A percentile compares a stretch with the other conserved stretches of the same genome.
Conservation (phyloP, 2,329 filamentous ascomycete species). For the Rugonectria rugulosa region DNA sequence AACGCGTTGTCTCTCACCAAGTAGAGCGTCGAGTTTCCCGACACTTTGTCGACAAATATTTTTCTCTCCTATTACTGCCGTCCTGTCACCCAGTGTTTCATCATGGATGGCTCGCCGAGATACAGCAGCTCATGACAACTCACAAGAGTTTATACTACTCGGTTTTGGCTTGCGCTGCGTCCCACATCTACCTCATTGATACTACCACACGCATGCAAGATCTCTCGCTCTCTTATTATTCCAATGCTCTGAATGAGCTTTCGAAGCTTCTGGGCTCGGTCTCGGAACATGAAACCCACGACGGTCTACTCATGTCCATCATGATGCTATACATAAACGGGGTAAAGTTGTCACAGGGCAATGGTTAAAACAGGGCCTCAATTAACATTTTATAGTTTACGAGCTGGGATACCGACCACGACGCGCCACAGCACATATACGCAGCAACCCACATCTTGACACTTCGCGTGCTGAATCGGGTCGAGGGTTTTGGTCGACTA, state of each 20-base stretch:
- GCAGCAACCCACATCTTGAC: conserved; percentile 32
- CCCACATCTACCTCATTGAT: conserved; percentile 33
- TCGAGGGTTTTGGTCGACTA: conserved; percentile 10
- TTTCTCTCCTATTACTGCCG: conserved; percentile 35
- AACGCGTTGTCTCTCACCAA: conserved; percentile 18
- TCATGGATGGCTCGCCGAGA: conserved; percentile 40
- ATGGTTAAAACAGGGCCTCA: too few relatives aligned
- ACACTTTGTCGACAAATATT: conserved; percentile 34
- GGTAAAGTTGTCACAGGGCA: conserved; percentile 15
- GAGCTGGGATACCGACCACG: conserved; percentile 28
- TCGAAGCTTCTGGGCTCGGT: conserved; percentile 22
- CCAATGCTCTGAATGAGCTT: conserved; percentile 28
- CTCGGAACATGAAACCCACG: conserved; percentile 26
- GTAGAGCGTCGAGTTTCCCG: conserved; percentile 25
- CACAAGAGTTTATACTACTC: conserved; percentile 41
- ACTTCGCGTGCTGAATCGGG: conserved; percentile 17
- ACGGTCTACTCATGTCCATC: conserved; percentile 36
- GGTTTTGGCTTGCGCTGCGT: conserved; percentile 38
- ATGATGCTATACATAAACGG: conserved; percentile 38
- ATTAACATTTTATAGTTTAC: conserved; percentile 28
- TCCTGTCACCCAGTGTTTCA: conserved; percentile 41
- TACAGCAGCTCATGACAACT: conserved; percentile 37
- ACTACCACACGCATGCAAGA: conserved; percentile 26
- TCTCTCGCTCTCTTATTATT: conserved; percentile 34
- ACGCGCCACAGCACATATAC: conserved; percentile 30